phyloP scores from a whole-genome alignment of 345 rosid genomes.

The Cardamine chenopodiifolia region DNA sequence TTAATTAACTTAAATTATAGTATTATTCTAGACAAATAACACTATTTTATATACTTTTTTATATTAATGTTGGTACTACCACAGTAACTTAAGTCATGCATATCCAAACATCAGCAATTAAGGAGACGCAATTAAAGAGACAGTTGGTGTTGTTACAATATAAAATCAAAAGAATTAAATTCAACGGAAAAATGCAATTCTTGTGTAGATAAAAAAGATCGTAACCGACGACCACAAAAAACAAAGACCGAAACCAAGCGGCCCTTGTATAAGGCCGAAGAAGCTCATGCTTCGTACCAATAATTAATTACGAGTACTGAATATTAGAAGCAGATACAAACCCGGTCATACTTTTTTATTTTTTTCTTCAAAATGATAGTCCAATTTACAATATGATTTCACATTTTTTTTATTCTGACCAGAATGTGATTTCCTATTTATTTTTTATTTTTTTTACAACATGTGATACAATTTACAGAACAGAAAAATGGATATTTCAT shows the following conservation, averaged over 20 bases:
- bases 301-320: not conserved
- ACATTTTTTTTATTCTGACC: not conserved
- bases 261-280: not conserved
- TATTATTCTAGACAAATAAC: no score
- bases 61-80: no score
- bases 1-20: no score
- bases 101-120: no score
- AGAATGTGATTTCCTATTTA: not conserved
- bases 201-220: not conserved
- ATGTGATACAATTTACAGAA: not conserved
- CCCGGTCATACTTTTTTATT: not conserved
- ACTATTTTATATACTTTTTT: no score
- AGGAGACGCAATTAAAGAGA: no score
- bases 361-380: no score
- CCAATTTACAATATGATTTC: not conserved
- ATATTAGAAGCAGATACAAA: not conserved
- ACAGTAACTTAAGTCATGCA: no score
- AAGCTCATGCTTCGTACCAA: not conserved
- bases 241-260: not conserved
- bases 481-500: not conserved
- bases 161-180: not conserved
- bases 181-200: not conserved
- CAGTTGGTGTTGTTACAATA: no score
- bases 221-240: no score
- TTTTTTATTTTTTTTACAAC: no score